Conservation (phyloP, 1,284 basidiomycete species). For the Xerocomus amazonicus region DNA sequence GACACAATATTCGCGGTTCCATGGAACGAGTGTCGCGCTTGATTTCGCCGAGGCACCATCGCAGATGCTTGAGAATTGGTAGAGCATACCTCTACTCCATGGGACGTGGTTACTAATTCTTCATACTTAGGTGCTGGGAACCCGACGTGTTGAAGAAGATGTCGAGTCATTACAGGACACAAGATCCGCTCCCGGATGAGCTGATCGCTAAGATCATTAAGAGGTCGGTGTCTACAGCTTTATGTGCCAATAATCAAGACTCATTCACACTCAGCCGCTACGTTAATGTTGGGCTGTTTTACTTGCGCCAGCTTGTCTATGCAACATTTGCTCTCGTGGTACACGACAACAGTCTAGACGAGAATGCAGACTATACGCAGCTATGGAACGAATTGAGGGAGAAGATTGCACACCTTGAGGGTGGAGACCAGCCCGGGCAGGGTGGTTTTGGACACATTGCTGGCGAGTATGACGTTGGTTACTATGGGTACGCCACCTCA, state of each 20-base stretch:
- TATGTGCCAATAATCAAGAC: too few species aligned
- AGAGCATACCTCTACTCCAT: conserved; percentile 7
- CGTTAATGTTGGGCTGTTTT: conserved; percentile 76
- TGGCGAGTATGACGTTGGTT: conserved; percentile 62
- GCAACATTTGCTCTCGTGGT: conserved; percentile 75
- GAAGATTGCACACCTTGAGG: conserved; percentile 63
- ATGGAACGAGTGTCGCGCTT: conserved; percentile 72
- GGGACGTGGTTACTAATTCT: background rate
- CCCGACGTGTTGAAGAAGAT: conserved; percentile 69
- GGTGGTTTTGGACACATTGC: conserved; percentile 25
- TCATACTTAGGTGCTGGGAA: conserved; percentile 64
- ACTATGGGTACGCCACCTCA: conserved; percentile 54
- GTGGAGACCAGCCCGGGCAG: conserved; percentile 56
- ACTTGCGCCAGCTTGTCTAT: conserved; percentile 77
- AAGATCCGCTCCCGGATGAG: conserved; percentile 66
- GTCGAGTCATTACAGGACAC: conserved; percentile 68
- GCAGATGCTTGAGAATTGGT: conserved; percentile 92
- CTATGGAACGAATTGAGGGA: conserved; percentile 73
- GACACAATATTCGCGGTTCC: conserved; percentile 74
- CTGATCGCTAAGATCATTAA: conserved; percentile 73
- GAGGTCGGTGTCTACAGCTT: background rate
- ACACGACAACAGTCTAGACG: conserved; percentile 58
- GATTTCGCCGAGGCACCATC: conserved; percentile 88
- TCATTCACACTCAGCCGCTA: conserved; percentile 51
- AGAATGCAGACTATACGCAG: conserved; percentile 58